Evolutionary conservation across 352 stramenopile species (phyloP).

Genomic region (Pythium catenulatum): DNA sequence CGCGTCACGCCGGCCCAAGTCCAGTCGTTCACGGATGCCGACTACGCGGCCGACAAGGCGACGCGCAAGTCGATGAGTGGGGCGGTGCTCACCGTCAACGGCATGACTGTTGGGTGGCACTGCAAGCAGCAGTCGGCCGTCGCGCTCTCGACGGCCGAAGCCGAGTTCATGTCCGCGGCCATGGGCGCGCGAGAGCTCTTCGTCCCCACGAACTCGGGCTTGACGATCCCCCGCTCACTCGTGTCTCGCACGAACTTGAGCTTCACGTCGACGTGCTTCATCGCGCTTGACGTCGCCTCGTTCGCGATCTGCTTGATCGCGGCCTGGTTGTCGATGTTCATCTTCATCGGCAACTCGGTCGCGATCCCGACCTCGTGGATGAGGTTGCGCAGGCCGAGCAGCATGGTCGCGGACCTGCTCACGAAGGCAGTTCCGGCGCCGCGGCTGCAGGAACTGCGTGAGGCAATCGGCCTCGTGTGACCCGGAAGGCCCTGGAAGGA

Average conservation of each 20-base stretch:
- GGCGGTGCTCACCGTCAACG: conserved; percentile 24
- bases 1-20: too few relatives aligned
- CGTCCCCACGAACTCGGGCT: conserved; percentile 14
- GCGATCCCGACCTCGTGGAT: too few relatives aligned
- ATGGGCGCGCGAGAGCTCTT: background rate
- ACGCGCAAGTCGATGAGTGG: conserved; percentile 56
- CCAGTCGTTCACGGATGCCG: conserved; percentile 43
- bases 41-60: conserved; percentile 50
- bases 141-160: background rate
- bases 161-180: conserved; percentile 7
- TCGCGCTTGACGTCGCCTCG: conserved; percentile 1
- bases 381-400: too few relatives aligned
- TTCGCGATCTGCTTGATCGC: conserved; percentile 46
- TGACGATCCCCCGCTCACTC: background rate
- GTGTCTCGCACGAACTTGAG: conserved; percentile 40
- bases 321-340: conserved; percentile 50
- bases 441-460: background rate
- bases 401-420: conserved; percentile 40
- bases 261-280: conserved; percentile 45
- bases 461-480: background rate
- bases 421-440: conserved; percentile 35
- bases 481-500: conserved; percentile 4
- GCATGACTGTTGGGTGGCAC: conserved; percentile 31
- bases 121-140: conserved; percentile 53
- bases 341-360: conserved; percentile 8